phyloP scores from a whole-genome alignment of 495 filamentous ascomycete species.

The Zalerion maritima region DNA sequence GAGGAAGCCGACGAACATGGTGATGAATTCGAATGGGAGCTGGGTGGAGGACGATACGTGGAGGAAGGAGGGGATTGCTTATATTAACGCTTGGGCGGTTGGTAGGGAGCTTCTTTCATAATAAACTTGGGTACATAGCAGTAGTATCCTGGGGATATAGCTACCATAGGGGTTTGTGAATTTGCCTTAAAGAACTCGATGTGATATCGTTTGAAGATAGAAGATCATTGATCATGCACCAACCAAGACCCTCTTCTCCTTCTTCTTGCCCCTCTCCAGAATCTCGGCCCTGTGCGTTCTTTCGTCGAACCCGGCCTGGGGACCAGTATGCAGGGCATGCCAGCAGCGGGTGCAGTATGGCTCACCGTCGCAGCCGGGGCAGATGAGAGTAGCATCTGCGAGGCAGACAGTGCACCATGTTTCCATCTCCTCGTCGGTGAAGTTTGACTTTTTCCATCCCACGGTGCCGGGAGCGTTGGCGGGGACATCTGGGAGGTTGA shows the following conservation, averaged over 20 bases:
- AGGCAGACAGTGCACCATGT: constrained; percentile 60
- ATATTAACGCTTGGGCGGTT: constrained; percentile 20
- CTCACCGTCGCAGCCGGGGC: constrained; percentile 49
- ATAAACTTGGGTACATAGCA: constrained; percentile 5
- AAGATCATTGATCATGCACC: too few species aligned
- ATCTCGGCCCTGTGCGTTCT: constrained; percentile 31
- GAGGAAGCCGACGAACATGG: constrained; percentile 25
- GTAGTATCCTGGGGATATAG: too few species aligned
- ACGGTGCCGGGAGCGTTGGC: too few species aligned
- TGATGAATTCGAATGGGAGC: constrained; percentile 23
- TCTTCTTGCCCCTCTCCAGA: constrained; percentile 13
- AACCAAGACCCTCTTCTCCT: too few species aligned
- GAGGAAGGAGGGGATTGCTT: constrained; percentile 25
- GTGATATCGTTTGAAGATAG: too few species aligned
- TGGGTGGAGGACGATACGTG: constrained; percentile 26
- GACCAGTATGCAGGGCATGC: constrained; percentile 52
- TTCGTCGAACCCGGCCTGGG: constrained; percentile 41
- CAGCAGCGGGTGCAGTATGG: constrained; percentile 54
- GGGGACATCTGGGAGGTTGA: too few species aligned
- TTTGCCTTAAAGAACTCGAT: too few species aligned
- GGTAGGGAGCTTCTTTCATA: constrained; percentile 14
- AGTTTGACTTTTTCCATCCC: too few species aligned
- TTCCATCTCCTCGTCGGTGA: constrained; percentile 47
- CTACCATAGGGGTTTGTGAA: too few species aligned
- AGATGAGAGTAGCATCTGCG: constrained; percentile 47